phyloP scores from a whole-genome alignment of 176 grass and related monocot species.

The Urochloa ruziziensis region DNA sequence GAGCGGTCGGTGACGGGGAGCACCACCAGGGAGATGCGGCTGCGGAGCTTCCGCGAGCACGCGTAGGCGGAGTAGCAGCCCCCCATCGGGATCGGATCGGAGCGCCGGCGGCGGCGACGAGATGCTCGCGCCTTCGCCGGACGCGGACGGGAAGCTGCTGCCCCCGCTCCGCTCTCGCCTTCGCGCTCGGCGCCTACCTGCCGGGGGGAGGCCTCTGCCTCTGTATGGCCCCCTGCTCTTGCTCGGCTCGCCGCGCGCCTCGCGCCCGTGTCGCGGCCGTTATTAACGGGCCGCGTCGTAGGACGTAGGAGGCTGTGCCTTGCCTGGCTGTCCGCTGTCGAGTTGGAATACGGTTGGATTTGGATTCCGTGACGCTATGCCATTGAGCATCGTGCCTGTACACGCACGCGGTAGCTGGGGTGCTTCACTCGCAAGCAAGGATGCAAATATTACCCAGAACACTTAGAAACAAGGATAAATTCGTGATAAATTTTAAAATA shows the following conservation, averaged over 20 bases:
- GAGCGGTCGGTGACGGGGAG: slow-evolving; percentile 32
- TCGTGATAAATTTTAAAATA: too few species aligned
- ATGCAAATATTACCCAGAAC: too few species aligned
- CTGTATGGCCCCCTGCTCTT: background rate
- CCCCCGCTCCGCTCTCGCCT: too few species aligned
- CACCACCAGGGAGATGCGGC: slow-evolving; percentile 41
- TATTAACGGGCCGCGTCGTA: background rate
- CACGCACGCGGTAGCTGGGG: too few species aligned
- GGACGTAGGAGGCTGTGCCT: background rate
- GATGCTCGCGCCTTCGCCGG: background rate
- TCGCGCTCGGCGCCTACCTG: background rate
- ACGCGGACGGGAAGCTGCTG: background rate
- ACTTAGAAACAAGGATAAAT: too few species aligned
- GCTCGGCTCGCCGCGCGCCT: slow-evolving; percentile 26
- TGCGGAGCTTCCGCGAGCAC: slow-evolving; percentile 40
- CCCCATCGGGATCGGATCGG: slow-evolving; percentile 32
- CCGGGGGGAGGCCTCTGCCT: background rate
- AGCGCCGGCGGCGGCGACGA: background rate
- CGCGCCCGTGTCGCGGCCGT: background rate
- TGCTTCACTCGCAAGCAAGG: too few species aligned
- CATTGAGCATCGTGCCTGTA: too few species aligned
- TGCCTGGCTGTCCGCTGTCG: background rate
- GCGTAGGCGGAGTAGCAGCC: slow-evolving; percentile 57
- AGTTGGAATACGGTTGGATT: background rate
- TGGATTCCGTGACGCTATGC: background rate